Percentiles rank a stretch among this genome's conserved stretches.
Conservation (phyloP, 805 yeast species). For the Barnettozyma vustinii region DNA sequence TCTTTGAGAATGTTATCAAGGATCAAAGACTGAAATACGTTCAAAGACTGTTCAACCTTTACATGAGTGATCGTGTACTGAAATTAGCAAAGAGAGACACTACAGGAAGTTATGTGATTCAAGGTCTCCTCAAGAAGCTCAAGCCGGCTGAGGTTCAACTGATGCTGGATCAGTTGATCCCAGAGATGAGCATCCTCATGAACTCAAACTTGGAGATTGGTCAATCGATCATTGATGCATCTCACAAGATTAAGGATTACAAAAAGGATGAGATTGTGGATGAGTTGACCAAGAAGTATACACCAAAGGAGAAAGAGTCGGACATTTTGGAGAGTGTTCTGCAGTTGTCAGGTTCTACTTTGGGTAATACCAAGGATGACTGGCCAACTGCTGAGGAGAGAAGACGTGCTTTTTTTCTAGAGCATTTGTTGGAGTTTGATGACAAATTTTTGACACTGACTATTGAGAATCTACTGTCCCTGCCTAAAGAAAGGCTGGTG, state of each 20-base stretch:
- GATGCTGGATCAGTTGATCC: conserved; percentile 60
- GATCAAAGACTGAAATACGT: conserved; percentile 63
- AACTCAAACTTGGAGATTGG: conserved; percentile 70
- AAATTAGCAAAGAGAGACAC: conserved; percentile 76
- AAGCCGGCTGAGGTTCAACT: conserved; percentile 57
- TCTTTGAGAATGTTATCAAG: conserved; percentile 66
- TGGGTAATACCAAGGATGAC: conserved; percentile 78
- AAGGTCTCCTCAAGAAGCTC: conserved; percentile 59
- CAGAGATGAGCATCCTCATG: conserved; percentile 55
- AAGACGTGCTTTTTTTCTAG: conserved; percentile 69
- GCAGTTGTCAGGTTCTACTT: conserved; percentile 59
- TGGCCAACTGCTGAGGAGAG: conserved; percentile 93
- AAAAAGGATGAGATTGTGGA: conserved; percentile 53
- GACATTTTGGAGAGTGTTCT: conserved; percentile 62
- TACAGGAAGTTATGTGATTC: conserved; percentile 80
- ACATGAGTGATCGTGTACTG: conserved; percentile 69
- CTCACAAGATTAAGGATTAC: conserved; percentile 51
- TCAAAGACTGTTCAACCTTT: conserved; percentile 61
- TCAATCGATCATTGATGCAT: conserved; percentile 59
- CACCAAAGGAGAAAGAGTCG: conserved; percentile 30
- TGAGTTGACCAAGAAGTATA: conserved; percentile 40
- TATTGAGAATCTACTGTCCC: conserved; percentile 52
- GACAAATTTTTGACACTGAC: conserved; percentile 50
- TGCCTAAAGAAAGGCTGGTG: conserved; percentile 55
- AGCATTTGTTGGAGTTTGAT: conserved; percentile 67